These are phyloP conservation scores for Hawksworthiomyces lignivorus DNA, from an alignment of 2,329 filamentous ascomycete species.

Conservation along the genomic window DNA sequence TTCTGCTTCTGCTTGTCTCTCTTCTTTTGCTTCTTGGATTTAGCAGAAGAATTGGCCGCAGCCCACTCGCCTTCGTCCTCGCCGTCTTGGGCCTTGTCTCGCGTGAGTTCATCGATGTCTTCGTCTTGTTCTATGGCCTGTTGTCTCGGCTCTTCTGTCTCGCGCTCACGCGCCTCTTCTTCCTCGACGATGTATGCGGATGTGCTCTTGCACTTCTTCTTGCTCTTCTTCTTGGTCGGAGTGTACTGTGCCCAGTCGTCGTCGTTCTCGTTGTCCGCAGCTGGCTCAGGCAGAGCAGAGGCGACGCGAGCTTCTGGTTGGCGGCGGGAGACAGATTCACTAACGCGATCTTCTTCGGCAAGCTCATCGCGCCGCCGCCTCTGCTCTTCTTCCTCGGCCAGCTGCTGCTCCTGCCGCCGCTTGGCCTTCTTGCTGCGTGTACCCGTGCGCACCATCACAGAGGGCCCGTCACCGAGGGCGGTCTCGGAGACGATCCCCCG, in stretches of 20 bases:
- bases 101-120: not conserved
- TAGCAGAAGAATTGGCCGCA: not conserved
- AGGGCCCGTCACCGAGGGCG: constrained; percentile 12
- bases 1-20: constrained; percentile 3
- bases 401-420: constrained; percentile 3
- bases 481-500: constrained; percentile 15
- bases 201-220: constrained; percentile 32
- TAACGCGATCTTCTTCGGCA: too few relatives aligned
- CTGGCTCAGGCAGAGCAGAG: too few relatives aligned
- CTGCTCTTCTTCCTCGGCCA: not conserved
- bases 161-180: not conserved
- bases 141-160: too few relatives aligned
- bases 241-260: constrained; percentile 15
- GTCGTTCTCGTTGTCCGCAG: not conserved
- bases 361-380: not conserved
- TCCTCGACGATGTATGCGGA: constrained; percentile 35
- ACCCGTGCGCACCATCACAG: constrained; percentile 3
- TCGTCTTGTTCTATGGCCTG: too few relatives aligned
- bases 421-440: constrained; percentile 9
- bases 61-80: constrained; percentile 29
- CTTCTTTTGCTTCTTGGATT: constrained; percentile 5
- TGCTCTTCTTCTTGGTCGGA: constrained; percentile 29
- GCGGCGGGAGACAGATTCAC: too few relatives aligned
- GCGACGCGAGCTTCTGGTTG: too few relatives aligned
- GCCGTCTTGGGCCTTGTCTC: constrained; percentile 19